Evolutionary conservation across 2,329 filamentous ascomycete species (phyloP), one percentile per base, ranked within the genome.

Genomic region (Leptographium procerum): DNA sequence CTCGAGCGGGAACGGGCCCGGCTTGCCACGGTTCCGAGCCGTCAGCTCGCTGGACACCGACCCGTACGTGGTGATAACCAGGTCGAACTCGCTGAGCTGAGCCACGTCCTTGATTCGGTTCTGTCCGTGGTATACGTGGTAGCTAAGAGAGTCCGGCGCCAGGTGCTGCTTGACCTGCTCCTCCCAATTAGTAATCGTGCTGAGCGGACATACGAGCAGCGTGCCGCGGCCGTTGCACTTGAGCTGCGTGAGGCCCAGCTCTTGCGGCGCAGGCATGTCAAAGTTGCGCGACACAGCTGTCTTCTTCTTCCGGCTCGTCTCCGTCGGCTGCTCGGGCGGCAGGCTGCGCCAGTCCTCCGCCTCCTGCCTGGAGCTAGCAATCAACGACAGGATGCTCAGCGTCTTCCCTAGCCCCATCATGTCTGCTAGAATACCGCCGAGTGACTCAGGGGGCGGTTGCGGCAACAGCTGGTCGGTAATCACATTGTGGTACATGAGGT

Each of bases 391-490:
- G 22, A 96, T 86, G 67, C 89, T 95, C 55, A 99, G 70, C 0
- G 88, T 91, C 71, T 92, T 94, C 10, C 88, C 88, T n/a, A 92
- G 75, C 29, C 89, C 89, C 89, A 94, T 94, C 84, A 91, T 89
- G 68, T 92, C 88, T 16, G 88, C 88, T 24, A 92, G 73, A 40
- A 92, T 84, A 3, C 89, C 88, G 31, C 88, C 88, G 11, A 84
- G 75, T 1, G 85, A 83, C 64, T 90, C 82, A 1, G 81, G 76
- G 0, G 88, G 88, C 57, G 80, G 77, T 51, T 78, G 71, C 24
- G 73, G 72, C 62, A 83, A 76, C 33, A 81, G 77, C 51, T 86
- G 79, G 1, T 87, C 87, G 13, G 89, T 96, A 65, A 99, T 91
- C 59, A 96, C 83, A 65, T 99, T 94, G 65, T 86, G 83, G 69